A percentile compares a stretch with the other conserved stretches of the same genome.
Conservation (phyloP, 2,329 filamentous ascomycete species). For the Clonostachys solani region DNA sequence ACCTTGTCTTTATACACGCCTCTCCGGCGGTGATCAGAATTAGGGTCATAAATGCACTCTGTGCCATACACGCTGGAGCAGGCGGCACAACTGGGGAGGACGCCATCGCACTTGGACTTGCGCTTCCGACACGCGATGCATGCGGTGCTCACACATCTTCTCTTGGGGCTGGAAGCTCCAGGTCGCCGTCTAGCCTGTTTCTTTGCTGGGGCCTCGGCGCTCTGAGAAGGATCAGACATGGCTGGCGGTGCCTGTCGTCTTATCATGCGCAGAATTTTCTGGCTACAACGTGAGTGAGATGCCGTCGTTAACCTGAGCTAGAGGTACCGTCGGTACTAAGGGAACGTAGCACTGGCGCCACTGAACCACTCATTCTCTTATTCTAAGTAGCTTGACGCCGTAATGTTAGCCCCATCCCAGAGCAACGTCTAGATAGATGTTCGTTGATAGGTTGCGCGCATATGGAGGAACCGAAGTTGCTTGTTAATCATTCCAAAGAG, state of each 20-base stretch:
- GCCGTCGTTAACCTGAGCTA: no score
- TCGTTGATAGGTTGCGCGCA: not conserved
- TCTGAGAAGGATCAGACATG: no score
- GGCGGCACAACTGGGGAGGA: constrained; percentile 87
- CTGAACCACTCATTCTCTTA: no score
- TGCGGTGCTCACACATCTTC: constrained; percentile 79
- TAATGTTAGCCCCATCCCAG: not conserved
- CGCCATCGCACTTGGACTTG: constrained; percentile 90
- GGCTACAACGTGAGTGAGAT: no score
- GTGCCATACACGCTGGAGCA: constrained; percentile 91
- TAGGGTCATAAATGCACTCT: constrained; percentile 91
- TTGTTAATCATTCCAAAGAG: no score
- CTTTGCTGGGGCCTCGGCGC: not conserved
- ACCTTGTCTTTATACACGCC: constrained; percentile 95
- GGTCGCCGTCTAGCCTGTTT: constrained; percentile 47
- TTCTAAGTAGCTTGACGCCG: not conserved
- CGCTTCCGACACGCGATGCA: constrained; percentile 76
- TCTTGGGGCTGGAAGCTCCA: constrained; percentile 48
- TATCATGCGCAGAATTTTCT: no score
- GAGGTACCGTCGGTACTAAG: no score
- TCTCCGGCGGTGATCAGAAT: constrained; percentile 92
- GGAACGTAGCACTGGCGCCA: no score
- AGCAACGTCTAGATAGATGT: not conserved
- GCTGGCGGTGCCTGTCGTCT: no score
- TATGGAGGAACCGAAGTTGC: no score